Base-by-base conservation (phyloP, 2,329 filamentous ascomycete genomes). In the Cytospora chrysosperma region DNA sequence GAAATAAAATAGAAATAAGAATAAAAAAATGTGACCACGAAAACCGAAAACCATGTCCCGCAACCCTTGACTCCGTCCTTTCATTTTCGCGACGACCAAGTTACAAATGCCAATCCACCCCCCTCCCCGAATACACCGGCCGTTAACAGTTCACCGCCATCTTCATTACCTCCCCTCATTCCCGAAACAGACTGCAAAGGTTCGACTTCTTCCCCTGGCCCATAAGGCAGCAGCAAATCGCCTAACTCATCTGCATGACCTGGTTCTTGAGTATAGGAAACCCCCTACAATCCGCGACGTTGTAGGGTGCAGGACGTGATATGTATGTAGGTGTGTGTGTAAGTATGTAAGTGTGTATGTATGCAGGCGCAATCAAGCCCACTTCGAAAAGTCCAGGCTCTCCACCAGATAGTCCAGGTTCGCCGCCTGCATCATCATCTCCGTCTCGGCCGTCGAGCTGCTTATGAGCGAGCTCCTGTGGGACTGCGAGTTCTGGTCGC, bases 381-480 rank as follows among this genome's bases (percentile, higher is more conserved):
- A 83, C 68, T 77, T 79, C 1, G 81, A 82, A 66, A 82, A 83
- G 69, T 83, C 80, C 26, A 82, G 72, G 53, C 77, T 78, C 17
- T 82, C 79, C 49, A 81, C 76, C 47, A 81, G 66, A 9, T 73
- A 71, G 56, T 81, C 79, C 5, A 73, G 68, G 54, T 68, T 72
- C 32, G 70, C 74, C 8, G 62, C 59, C 9, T 70, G 69, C 66
- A 71, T 76, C 34, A 79, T 73, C 28, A 79, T 73, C 70, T 88
- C 85, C 1, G 83, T 83, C 62, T 82, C 82, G 7, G 82, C 82
- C 13, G 81, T 81, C 1, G 80, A 79, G 12, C 79, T 81, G 32
- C 80, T 82, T n/a, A 86, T 73, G 67, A 83, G 78, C n/a, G 83
- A 86, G 7, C 83, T 85, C 50, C 85, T 79, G 63, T 88, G 85